These are phyloP conservation scores for Talaromyces wortmannii DNA, from an alignment of 495 filamentous ascomycete genomes.

Conservation along the genomic window DNA sequence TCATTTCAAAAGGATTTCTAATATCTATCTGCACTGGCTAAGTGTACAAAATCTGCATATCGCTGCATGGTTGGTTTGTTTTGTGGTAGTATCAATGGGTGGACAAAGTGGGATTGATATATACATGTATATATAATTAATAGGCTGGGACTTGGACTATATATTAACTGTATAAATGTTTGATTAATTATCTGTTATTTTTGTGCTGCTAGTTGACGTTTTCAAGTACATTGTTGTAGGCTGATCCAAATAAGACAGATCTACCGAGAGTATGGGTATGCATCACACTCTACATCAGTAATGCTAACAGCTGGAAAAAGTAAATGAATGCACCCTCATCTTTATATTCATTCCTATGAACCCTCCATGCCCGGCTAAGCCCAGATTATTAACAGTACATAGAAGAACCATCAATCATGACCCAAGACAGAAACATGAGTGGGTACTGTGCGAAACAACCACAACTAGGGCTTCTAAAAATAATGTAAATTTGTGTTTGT, in stretches of 20 bases:
- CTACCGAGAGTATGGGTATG: not conserved
- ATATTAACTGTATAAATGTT: not conserved
- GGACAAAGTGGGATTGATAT: not conserved
- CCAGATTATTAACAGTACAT: no score
- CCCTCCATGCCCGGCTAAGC: no score
- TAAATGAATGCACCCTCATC: no score
- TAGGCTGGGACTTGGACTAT: not conserved
- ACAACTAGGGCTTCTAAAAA: no score
- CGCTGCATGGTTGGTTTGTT: not conserved
- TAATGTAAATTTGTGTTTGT: no score
- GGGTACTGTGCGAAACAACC: no score
- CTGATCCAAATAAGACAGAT: no score
- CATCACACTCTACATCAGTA: not conserved
- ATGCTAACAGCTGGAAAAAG: not conserved
- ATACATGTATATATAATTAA: not conserved
- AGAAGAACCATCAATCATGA: no score
- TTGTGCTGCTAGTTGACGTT: no score
- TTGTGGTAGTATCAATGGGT: not conserved
- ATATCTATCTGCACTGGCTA: not conserved
- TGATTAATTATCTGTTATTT: not conserved
- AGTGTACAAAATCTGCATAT: not conserved
- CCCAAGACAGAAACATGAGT: no score
- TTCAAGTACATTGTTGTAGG: no score
- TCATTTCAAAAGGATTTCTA: constrained; percentile 1
- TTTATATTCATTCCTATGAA: no score